phyloP scores from a whole-genome alignment of 257 asterid genomes.

The Salvia miltiorrhiza region DNA sequence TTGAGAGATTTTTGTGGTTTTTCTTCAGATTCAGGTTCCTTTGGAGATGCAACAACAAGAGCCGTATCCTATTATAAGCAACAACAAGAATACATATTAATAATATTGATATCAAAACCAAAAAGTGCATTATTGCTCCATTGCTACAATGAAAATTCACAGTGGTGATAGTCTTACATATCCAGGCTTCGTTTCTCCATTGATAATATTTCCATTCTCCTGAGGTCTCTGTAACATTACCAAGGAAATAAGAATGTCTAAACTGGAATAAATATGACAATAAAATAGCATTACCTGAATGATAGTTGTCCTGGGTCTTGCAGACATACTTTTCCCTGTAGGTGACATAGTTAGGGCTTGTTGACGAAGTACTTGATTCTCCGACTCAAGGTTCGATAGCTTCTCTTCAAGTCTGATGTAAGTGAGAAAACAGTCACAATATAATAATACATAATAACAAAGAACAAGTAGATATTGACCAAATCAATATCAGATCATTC shows the following conservation, averaged over 20 bases:
- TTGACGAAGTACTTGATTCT: conserved; percentile 98
- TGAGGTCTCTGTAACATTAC: conserved; percentile 70
- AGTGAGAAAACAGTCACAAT: conserved; percentile 10
- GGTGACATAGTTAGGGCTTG: conserved; percentile 97
- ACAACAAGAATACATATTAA: background rate
- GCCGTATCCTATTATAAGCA: conserved; percentile 55
- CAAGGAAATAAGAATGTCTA: conserved; percentile 26
- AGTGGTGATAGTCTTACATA: conserved; percentile 30
- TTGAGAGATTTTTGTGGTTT: conserved; percentile 88
- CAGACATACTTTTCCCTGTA: conserved; percentile 70
- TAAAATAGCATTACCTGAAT: conserved; percentile 52
- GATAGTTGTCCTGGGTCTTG: conserved; percentile 70
- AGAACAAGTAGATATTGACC: background rate
- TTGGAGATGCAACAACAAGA: conserved; percentile 46
- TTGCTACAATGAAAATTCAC: background rate
- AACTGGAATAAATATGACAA: conserved; percentile 1
- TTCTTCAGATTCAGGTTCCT: conserved; percentile 87
- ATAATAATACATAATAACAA: background rate
- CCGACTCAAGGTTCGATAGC: conserved; percentile 86
- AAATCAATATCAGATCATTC: background rate
- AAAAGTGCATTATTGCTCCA: too few species aligned
- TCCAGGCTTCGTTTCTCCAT: conserved; percentile 59
- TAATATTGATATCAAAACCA: background rate
- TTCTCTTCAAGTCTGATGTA: conserved; percentile 84
- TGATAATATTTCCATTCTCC: conserved; percentile 62